Evolutionary conservation across 2,329 filamentous ascomycete species (phyloP), one percentile per base, ranked within the genome.

Genomic region (Aspergillus tamarii): DNA sequence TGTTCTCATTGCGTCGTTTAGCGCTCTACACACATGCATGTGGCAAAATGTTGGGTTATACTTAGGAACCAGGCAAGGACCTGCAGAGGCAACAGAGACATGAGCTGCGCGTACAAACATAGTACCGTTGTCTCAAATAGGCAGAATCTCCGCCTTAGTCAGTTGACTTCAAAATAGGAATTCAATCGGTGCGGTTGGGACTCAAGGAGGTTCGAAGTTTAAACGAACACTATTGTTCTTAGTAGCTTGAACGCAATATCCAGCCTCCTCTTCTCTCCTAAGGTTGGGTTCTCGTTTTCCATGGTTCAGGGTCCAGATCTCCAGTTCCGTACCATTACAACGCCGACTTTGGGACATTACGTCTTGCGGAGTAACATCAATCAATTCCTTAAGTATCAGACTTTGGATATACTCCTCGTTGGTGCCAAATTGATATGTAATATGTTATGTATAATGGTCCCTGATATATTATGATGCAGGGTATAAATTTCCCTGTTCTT

Each of bases 251-350:
- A 19, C 48, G 34, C 19, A 52, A n/a, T 52, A 55, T 36, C 52
- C 32, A 39, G 34, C 52, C 52, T 55, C 34, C 52, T 21, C 23
- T 26, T 14, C 21, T 21, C 30, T 28, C 16, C 16, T 28, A 2
- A 41, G 39, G 39, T 41, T 41, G 14, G 19, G 39, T 52, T 52
- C 48, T n/a, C 23, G 9, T 21, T n/a, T 23, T 21, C 52, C 52
- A 55, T 55, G 52, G 52, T 55, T 55, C 52, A 26, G 21, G n/a
- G 48, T 52, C 48, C 48, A 52, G 34, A 55, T 55, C 52, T 55
- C 52, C 52, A 34, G 28, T 36, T 21, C 52, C 32, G 52, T 36
- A 21, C 52, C 52, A 28, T 23, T 55, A 14, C 14, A 9, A 39
- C 16, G 14, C 52, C 34, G 52, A 36, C 32, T 55, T 55, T 55